Evolutionary conservation across 805 yeast species (phyloP), one percentile per base, ranked within the genome.

Genomic region (Candida sphagnicola): DNA sequence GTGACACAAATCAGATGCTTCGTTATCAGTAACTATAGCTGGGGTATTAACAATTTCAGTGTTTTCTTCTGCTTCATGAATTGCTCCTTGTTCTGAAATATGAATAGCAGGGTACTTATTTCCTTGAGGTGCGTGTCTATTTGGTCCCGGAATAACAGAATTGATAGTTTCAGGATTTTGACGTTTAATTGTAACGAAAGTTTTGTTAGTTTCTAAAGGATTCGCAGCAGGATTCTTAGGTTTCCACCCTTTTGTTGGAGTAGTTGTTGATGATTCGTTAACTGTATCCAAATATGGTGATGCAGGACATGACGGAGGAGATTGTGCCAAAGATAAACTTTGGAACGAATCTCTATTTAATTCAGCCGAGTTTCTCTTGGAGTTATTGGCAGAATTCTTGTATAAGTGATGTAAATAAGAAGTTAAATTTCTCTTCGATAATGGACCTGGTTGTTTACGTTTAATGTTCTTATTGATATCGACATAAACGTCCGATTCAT

Each of bases 401-500:
- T 82, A 82, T 34, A 83, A 58, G 28, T 75, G 70, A 57, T 82
- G 89, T 52, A 83, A 67, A 53, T 82, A 83, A 8, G 81, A 73
- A 2, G 87, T 77, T 49, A 83, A 72, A 51, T 82, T 82, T 50
- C 85, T 65, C 54, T 80, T 82, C 11, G 84, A 70, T 41, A 83
- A 66, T 1, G 91, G 91, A 8, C 90, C 90, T 1, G 91, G 91
- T 42, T 75, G 77, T 28, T 72, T 70, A 55, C 91, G 70, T 62
- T 86, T 85, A 54, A 90, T 88, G 43, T 87, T 87, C 46, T 85
- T 85, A 60, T 87, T 87, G 46, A 90, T 85, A 62, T 91, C 97
- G 41, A 90, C 77, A 54, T 85, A 89, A 14, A 93, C 97, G 57
- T 91, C 99, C 17, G 89, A 80, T 64, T 91, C 99, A 57, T 91